Percentiles rank a stretch among this genome's conserved stretches.
These are phyloP conservation scores for thale cress (Arabidopsis thaliana) DNA, from an alignment of 345 rosid species.

Conservation along the genomic window DNA sequence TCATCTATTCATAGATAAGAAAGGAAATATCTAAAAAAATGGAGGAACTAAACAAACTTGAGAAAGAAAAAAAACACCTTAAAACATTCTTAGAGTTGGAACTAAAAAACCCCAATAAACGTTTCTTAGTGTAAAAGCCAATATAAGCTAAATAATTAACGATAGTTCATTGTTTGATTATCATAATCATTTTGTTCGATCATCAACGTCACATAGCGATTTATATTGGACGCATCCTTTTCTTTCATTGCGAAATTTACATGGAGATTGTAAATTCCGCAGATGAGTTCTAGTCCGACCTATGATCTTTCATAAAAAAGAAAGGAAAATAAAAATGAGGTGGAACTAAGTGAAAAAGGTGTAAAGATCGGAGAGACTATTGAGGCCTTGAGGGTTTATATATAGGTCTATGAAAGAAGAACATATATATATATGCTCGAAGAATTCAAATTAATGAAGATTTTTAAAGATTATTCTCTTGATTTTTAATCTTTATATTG, in stretches of 20 bases:
- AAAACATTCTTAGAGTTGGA: neutral
- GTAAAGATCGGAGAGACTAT: neutral
- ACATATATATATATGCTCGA: neutral
- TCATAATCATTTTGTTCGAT: constrained; percentile 2
- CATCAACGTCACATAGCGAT: constrained; percentile 11
- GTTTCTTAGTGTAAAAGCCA: neutral
- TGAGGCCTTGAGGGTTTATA: constrained; percentile 17
- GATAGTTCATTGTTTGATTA: neutral
- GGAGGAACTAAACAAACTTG: neutral
- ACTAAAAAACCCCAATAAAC: neutral
- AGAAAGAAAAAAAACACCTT: neutral
- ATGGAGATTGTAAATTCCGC: constrained; percentile 35
- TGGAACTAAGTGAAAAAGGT: constrained; percentile 14
- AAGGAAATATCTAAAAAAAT: neutral
- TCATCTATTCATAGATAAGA: neutral
- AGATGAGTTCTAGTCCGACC: constrained; percentile 1
- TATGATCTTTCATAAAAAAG: neutral
- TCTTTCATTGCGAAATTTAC: constrained; percentile 30
- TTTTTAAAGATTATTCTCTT: neutral
- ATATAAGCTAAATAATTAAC: neutral
- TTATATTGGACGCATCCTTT: constrained; percentile 16
- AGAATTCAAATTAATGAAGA: constrained; percentile 3
- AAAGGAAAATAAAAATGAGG: neutral
- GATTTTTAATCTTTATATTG: neutral
- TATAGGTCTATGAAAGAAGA: neutral